Conservation (phyloP, 2,329 filamentous ascomycete genomes). For the Aspergillus neotritici region DNA sequence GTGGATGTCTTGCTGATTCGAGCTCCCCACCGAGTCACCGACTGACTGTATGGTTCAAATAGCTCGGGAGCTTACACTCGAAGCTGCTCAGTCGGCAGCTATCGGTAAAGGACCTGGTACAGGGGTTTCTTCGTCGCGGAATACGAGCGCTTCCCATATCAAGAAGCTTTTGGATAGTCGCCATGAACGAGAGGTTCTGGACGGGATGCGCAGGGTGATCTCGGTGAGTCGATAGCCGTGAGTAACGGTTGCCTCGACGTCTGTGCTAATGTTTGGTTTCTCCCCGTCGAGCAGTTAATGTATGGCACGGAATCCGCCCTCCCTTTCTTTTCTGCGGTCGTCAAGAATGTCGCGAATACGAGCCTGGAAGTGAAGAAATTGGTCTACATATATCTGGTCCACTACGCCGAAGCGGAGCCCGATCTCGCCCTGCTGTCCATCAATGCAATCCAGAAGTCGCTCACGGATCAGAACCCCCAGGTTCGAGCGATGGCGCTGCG, state of each 20-base stretch:
- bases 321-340: slow-evolving; percentile 92
- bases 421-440: slow-evolving; percentile 93
- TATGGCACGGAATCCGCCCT: slow-evolving; percentile 83
- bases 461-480: slow-evolving; percentile 86
- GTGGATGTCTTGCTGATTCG: background rate
- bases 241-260: slow-evolving; percentile 10
- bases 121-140: slow-evolving; percentile 53
- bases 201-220: slow-evolving; percentile 82
- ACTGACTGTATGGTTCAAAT: slow-evolving; percentile 21
- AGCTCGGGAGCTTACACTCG: slow-evolving; percentile 96
- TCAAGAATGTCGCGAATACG: slow-evolving; percentile 94
- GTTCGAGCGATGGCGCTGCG: slow-evolving; percentile 86
- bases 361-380: slow-evolving; percentile 96
- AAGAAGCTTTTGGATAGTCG: slow-evolving; percentile 93
- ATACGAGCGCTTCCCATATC: slow-evolving; percentile 73
- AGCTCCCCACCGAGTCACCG: slow-evolving; percentile 10
- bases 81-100: slow-evolving; percentile 86
- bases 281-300: slow-evolving; percentile 65
- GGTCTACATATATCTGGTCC: slow-evolving; percentile 95
- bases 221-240: slow-evolving; percentile 49
- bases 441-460: slow-evolving; percentile 97
- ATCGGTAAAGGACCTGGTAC: slow-evolving; percentile 46
- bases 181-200: slow-evolving; percentile 85
- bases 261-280: slow-evolving; percentile 5
- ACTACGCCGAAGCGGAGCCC: slow-evolving; percentile 92